Percentiles rank a stretch among this genome's conserved stretches.
phyloP scores from a whole-genome alignment of 2,329 filamentous ascomycete species.

The Botrytis deweyae region DNA sequence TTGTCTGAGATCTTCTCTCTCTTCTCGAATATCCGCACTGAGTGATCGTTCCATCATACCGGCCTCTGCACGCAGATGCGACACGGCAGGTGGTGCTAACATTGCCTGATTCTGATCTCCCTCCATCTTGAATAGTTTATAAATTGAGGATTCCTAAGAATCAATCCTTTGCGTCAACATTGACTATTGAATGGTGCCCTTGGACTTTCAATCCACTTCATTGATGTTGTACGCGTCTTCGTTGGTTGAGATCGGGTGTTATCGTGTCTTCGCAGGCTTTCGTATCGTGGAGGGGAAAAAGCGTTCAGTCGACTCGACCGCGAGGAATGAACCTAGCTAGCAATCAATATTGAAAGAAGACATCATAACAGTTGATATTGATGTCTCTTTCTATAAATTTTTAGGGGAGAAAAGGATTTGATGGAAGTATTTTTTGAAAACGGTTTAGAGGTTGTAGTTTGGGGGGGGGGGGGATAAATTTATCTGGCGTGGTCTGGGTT shows the following conservation, averaged over 20 bases:
- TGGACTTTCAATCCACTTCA: neutral
- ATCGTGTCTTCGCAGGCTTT: constrained; percentile 18
- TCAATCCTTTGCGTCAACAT: constrained; percentile 20
- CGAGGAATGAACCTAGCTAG: constrained; percentile 17
- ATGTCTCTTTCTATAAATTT: constrained; percentile 8
- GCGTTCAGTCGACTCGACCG: constrained; percentile 14
- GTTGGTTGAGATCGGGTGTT: constrained; percentile 1
- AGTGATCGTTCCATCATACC: constrained; percentile 62
- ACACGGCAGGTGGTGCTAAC: constrained; percentile 39
- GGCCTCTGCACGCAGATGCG: constrained; percentile 36
- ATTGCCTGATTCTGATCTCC: constrained; percentile 29
- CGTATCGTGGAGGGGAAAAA: constrained; percentile 11
- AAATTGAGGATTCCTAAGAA: constrained; percentile 22
- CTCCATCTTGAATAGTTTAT: constrained; percentile 25
- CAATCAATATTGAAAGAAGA: constrained; percentile 15
- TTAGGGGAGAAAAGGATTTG: neutral
- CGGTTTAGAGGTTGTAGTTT: neutral
- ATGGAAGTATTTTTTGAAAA: neutral
- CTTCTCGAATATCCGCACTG: constrained; percentile 87
- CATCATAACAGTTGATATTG: constrained; percentile 20
- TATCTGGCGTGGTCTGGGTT: neutral
- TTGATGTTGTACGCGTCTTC: constrained; percentile 15
- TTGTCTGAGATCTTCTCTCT: constrained; percentile 90
- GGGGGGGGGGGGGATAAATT: constrained; percentile 2
- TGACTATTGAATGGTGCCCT: constrained; percentile 16